Evolutionary conservation across 345 rosid genomes (phyloP), one percentile per base, ranked within the genome.

Genomic region (Sonneratia alba): DNA sequence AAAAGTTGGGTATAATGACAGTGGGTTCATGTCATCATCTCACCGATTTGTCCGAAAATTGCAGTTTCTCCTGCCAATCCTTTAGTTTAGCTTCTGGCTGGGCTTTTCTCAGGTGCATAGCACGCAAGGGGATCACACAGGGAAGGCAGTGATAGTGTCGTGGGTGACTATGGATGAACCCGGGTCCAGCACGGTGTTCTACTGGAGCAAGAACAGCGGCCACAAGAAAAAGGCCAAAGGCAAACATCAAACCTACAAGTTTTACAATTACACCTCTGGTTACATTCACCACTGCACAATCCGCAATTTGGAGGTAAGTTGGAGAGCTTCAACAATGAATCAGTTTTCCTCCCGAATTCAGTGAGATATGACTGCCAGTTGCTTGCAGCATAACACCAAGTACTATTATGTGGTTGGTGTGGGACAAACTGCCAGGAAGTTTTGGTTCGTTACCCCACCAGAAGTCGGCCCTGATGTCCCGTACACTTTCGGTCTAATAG

Each of bases 401-500:
- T 88, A 88, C 66, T 77, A 74, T 69, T 88, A 88, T 63, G 75
- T 75, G 75, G 81, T 87, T 8, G 91, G 93, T 63, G 55, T 77
- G 9, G 88, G 81, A 59, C 70, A 83, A 10, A 75, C 85, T 16
- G 77, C 47, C 22, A 71, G 91, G 67, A 74, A 40, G n/a, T 88
- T 88, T 77, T 73, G 72, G 75, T 85, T 87, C 64, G 48, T 15
- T 12, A 89, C 89, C 34, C 91, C 93, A 79, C 91, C 89, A 0
- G 79, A 82, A 21, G 78, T 73, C 8, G 93, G 91, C 55, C 93
- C 93, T 7, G 91, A 85, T 78, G 91, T 82, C 64, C 88, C 91
- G 3, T 81, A 84, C 71, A 85, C 93, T 55, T 89, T 85, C 53
- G 93, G 93, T 24, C 77, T 89, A 66, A 89, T 89, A 9, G 93